These are phyloP conservation scores for Dorcoceras hygrometricum DNA, from an alignment of 257 asterid species.

Conservation along the genomic window DNA sequence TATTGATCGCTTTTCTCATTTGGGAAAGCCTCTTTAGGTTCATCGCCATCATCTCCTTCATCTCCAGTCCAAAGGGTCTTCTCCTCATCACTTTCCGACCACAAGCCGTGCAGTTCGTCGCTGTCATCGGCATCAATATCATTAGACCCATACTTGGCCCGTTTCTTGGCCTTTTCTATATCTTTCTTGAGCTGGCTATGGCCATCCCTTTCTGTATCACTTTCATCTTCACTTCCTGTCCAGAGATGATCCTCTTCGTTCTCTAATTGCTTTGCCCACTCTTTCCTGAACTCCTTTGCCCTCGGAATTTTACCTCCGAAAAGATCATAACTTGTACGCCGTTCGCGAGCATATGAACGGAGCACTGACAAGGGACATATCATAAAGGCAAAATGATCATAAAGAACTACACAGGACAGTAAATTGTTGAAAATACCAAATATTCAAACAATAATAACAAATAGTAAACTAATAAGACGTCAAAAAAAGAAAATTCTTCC, in stretches of 20 bases:
- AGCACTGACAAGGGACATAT: conserved; percentile 41
- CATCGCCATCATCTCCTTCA: conserved; percentile 73
- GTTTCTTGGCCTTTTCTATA: conserved; percentile 67
- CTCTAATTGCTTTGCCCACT: conserved; percentile 79
- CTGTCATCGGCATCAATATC: conserved; percentile 56
- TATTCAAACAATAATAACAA: not conserved
- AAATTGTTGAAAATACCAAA: not conserved
- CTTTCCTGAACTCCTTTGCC: conserved; percentile 63
- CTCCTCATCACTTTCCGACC: conserved; percentile 84
- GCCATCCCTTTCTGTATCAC: conserved; percentile 43
- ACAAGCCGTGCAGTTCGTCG: conserved; percentile 66
- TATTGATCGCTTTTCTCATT: conserved; percentile 70
- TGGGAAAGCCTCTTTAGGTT: conserved; percentile 70
- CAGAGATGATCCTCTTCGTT: conserved; percentile 89
- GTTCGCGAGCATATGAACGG: conserved; percentile 56
- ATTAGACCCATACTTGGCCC: conserved; percentile 39
- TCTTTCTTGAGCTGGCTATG: conserved; percentile 62
- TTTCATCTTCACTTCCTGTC: conserved; percentile 84
- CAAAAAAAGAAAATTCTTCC: too few species aligned
- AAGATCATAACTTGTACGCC: conserved; percentile 62
- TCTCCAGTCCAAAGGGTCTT: conserved; percentile 85
- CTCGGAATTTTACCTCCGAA: conserved; percentile 65
- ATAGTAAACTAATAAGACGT: not conserved
- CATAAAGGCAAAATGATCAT: not conserved
- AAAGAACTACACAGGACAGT: not conserved